phyloP scores from a whole-genome alignment of 2,329 filamentous ascomycete species.

The Fusarium pseudonygamai region DNA sequence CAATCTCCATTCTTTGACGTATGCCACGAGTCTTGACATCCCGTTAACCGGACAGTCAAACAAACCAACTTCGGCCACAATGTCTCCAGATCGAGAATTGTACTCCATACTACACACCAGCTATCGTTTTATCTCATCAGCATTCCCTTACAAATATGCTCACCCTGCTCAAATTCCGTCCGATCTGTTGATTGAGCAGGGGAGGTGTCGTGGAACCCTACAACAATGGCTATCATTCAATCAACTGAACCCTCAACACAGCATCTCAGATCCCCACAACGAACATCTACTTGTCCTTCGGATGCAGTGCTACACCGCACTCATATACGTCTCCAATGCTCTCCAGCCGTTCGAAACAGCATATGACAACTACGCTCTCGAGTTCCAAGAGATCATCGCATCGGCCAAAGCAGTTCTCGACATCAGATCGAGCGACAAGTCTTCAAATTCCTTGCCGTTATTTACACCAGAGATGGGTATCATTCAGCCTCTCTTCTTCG shows the following conservation, averaged over 20 bases:
- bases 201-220: conserved; percentile 1
- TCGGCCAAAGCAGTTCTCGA: background rate
- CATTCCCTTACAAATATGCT: conserved; percentile 4
- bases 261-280: background rate
- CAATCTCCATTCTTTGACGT: conserved; percentile 23
- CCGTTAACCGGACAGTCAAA: background rate
- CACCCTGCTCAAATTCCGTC: background rate
- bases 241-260: background rate
- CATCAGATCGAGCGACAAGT: background rate
- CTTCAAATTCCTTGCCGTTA: background rate
- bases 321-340: conserved; percentile 10
- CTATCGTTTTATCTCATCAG: conserved; percentile 6
- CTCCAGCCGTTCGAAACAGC: conserved; percentile 15
- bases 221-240: conserved; percentile 14
- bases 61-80: background rate
- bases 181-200: conserved; percentile 12
- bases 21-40: background rate
- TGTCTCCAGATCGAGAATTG: background rate
- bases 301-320: conserved; percentile 17
- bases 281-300: conserved; percentile 21
- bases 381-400: conserved; percentile 25
- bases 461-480: conserved; percentile 29
- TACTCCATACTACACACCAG: background rate
- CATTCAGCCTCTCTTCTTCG: conserved; percentile 20
- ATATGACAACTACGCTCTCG: conserved; percentile 8